These are phyloP conservation scores for Scutellaria minor DNA, from an alignment of 257 asterid genomes.

Conservation along the genomic window DNA sequence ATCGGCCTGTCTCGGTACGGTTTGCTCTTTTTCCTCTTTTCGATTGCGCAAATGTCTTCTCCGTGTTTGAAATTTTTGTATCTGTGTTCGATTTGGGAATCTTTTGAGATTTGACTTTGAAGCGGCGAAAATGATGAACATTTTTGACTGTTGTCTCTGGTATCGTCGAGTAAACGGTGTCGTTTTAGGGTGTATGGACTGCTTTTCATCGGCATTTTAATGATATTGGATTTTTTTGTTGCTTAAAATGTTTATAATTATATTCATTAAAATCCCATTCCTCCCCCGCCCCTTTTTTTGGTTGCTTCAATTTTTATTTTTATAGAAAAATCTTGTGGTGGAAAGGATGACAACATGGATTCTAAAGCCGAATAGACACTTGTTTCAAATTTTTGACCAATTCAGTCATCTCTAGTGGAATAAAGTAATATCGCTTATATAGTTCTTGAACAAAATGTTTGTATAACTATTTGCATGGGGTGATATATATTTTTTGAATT, in stretches of 20 bases:
- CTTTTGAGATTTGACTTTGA: slow-evolving; percentile 36
- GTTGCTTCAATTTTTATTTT: not conserved
- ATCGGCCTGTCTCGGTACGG: slow-evolving; percentile 81
- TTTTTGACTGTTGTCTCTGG: slow-evolving; percentile 25
- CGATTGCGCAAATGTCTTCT: not conserved
- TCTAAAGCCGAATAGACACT: not conserved
- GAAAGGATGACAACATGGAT: not conserved
- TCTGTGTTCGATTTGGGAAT: slow-evolving; percentile 31
- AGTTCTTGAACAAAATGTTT: not conserved
- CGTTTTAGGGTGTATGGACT: slow-evolving; percentile 6
- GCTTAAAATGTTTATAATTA: not conserved
- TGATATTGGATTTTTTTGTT: slow-evolving; percentile 12
- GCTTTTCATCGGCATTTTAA: not conserved
- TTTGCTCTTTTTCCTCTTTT: slow-evolving; percentile 16
- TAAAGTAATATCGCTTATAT: not conserved
- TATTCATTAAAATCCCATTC: not conserved
- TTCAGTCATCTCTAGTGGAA: not conserved
- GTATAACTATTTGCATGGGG: not conserved
- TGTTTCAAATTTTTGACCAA: not conserved
- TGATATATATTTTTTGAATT: not conserved
- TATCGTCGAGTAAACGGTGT: not conserved
- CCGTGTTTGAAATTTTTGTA: slow-evolving; percentile 16
- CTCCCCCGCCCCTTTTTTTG: not conserved
- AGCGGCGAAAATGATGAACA: slow-evolving; percentile 29
- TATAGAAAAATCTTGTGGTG: not conserved